Base-by-base conservation (phyloP, 1,284 basidiomycete genomes). In the Irpex rosettiformis region DNA sequence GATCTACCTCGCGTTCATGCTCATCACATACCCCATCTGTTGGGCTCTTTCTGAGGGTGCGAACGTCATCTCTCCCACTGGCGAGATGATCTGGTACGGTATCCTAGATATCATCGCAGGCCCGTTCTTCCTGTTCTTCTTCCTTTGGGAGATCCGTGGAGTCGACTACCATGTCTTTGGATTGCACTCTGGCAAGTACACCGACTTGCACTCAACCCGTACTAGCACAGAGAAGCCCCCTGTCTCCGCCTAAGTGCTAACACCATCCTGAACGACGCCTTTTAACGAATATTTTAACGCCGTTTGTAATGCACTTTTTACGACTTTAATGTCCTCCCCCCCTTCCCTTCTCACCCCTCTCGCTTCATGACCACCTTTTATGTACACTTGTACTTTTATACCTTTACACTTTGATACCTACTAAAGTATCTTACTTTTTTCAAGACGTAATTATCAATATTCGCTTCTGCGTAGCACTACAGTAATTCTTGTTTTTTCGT, bases 41-140 rank as follows among this genome's bases (percentile, higher is more conserved):
- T 80, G 79, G 78, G 78, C 75, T 37, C 65, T 78, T 8, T 72
- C 73, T 0, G 79, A 82, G 58, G 79, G 79, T 6, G 67, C 71
- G 13, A 77, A 82, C 65, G 70, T 67, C 29, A 80, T 81, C 62
- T 64, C 70, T 0, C 72, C 76, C 7, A 70, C 73, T 37, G 69
- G 69, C 49, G 78, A 75, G 65, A 76, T 76, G 75, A 68, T 80
- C 57, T 84, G 81, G 71, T 85, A 85, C 67, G 83, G 83, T 58
- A 72, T 83, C 55, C 75, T 86, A 53, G 84, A 86, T 65, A 56
- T 85, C 18, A 57, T 85, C 61, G 74, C 80, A 59, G 83, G 78
- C 59, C 80, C 80, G 1, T 64, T 79, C 56, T 81, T 78, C 66
- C 65, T 75, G 13, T 28, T 71, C 42, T 51, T 65, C 45, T 72